Evolutionary conservation across 140 eudicot genomes (phyloP).

Genomic region (Ambrosia hybrid): DNA sequence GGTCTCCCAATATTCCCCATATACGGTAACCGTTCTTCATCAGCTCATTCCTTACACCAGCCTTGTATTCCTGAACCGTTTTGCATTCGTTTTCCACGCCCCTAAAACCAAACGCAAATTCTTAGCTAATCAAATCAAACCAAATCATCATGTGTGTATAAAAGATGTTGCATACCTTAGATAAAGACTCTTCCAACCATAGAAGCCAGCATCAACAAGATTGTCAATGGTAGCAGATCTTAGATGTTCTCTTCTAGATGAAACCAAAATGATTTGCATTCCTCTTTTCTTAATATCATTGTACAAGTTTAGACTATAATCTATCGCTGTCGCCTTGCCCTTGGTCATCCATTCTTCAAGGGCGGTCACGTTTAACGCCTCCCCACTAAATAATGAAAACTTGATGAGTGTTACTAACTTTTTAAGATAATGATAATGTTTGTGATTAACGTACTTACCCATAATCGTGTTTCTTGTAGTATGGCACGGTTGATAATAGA

Average conservation of each 20-base stretch:
- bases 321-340: constrained; percentile 55
- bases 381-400: constrained; percentile 40
- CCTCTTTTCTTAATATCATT: constrained; percentile 57
- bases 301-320: constrained; percentile 46
- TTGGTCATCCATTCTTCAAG: constrained; percentile 67
- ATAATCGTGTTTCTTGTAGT: constrained; percentile 56
- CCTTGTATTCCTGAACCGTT: constrained; percentile 46
- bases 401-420: background rate
- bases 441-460: constrained; percentile 39
- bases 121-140: background rate
- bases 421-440: background rate
- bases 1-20: constrained; percentile 72
- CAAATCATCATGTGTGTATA: background rate
- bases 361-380: constrained; percentile 47
- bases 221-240: constrained; percentile 62
- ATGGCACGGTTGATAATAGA: constrained; percentile 65
- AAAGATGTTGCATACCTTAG: constrained; percentile 37
- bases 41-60: constrained; percentile 48
- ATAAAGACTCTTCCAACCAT: constrained; percentile 67
- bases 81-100: constrained; percentile 34
- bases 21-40: constrained; percentile 46
- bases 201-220: constrained; percentile 58
- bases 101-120: constrained; percentile 29
- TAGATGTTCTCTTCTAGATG: constrained; percentile 60
- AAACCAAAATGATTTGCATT: constrained; percentile 56